phyloP scores from a whole-genome alignment of 306 rosid species.

The Gillenia trifoliata region DNA sequence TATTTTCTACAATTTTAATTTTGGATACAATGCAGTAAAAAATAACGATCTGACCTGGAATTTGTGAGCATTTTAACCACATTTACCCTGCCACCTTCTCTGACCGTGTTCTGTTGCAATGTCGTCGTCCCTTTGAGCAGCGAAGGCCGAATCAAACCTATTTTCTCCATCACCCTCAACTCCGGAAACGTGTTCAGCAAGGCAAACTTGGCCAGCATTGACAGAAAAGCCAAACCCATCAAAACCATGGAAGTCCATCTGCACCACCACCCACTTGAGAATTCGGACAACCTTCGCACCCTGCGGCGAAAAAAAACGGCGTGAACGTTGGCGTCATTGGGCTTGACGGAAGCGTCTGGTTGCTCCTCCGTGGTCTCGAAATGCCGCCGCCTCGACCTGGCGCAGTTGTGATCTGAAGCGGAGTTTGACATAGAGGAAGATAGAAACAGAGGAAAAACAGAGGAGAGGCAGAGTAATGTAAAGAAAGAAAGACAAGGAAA shows the following conservation, averaged over 20 bases:
- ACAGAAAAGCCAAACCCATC: conserved; percentile 33
- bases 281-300: not conserved
- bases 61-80: not conserved
- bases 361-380: conserved; percentile 2
- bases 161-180: not conserved
- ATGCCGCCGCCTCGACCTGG: conserved; percentile 27
- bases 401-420: not conserved
- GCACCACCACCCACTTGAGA: not conserved
- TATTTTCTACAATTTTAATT: too few relatives aligned
- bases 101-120: not conserved
- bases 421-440: conserved; percentile 13
- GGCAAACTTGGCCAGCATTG: conserved; percentile 34
- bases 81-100: not conserved
- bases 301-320: not conserved
- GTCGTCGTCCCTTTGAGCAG: not conserved
- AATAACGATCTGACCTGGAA: not conserved
- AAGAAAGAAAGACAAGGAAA: conserved; percentile 11
- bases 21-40: not conserved
- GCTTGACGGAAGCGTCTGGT: not conserved
- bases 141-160: not conserved
- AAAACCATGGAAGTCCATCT: conserved; percentile 21
- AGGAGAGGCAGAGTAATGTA: not conserved
- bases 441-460: not conserved
- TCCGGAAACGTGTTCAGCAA: conserved; percentile 34
- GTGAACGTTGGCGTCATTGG: too few relatives aligned